Evolutionary conservation across 169 alveolate species (phyloP), one percentile per base, ranked within the genome.

Genomic region (Theileria equi): DNA sequence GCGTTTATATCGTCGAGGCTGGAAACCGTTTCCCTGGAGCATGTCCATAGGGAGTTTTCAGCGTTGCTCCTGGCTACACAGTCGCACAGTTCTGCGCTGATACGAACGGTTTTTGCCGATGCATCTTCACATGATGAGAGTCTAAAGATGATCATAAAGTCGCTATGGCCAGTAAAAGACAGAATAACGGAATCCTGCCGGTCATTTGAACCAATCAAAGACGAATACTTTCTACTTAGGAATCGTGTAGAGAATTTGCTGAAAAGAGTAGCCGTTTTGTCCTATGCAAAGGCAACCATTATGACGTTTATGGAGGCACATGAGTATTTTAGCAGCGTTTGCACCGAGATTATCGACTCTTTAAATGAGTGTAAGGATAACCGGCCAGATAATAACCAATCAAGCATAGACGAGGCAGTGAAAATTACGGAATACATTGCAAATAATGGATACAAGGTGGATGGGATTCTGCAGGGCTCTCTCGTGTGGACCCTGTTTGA

Each of bases 21-120:
- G 49, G 86, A 77, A 34, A 58, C 81, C 11, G 84, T 65, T 17
- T 48, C 76, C 10, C 34, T 77, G 40, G 76, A 65, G 31, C 73
- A 77, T 40, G 45, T 77, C 17, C 34, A 59, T 23, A 34, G 74
- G 2, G 86, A 77, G 34, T 67, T 77, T 44, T 54, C 54, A 21
- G 72, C 81, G 31, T 60, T 77, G 40, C 43, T 77, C 35, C 71
- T 55, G 43, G 19, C 86, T 13, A 52, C 73, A 36, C 71, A 77
- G 41, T 66, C 80, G 8, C 84, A 59, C 45, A 77, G 77, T 1
- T 67, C 86, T 5, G 68, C 59, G 16, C 49, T 77, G 7, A 54
- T 77, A 38, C 49, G 53, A 36, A 35, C 86, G 17, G 68, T 61
- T 5, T 59, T 77, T 6, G 23, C 71, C 1, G 41, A 43, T 3